Base-by-base conservation (phyloP, 1,284 basidiomycete species). In the Papiliotrema flavescens region DNA sequence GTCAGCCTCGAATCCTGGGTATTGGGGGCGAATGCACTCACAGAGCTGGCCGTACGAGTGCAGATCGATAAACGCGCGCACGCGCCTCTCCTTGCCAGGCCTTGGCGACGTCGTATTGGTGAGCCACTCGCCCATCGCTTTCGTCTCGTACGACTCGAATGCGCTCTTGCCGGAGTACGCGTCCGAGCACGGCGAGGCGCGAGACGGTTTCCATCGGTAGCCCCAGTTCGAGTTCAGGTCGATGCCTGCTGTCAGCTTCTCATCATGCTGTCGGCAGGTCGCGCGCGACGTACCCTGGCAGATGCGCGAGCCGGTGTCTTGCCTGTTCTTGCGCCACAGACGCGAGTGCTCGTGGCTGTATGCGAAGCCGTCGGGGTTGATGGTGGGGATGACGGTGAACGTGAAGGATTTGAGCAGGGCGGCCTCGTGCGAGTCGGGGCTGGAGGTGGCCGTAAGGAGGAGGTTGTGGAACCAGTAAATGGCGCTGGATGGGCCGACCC, bases 261-360 rank as follows among this genome's bases (percentile, higher is more conserved):
- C 23, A 39, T 51, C 22, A 19, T 19, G 5, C 43, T 22, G 36
- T 24, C 35, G 3, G 37, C 24, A 20, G 54, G 6, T 20, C 19
- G 17, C 40, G 13, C 17, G 34, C 15, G 39, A 64, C 68, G 54
- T 45, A 70, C 71, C 62, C 77, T 79, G 40, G 78, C 76, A 28
- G 79, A 59, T 76, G 4, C 62, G 60, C 48, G 61, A 54, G 17
- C 73, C 70, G 19, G 78, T 63, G 9, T 71, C 64, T 66, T 88
- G 86, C 2, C 89, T 80, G 64, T 89, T 92, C 79, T 93, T 92
- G 69, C 87, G 83, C 89, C 89, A 93, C 62, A 88, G 82, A 1
- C 90, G 81, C 56, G 88, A 84, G 22, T 69, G 74, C 50, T 84
- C 81, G 72, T 80, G 82, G 2, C 78, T 85, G 67, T 85, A 87